Percentiles rank a stretch among this genome's conserved stretches.
Conservation (phyloP, 2,329 filamentous ascomycete genomes). For the Penicillium sp. region DNA sequence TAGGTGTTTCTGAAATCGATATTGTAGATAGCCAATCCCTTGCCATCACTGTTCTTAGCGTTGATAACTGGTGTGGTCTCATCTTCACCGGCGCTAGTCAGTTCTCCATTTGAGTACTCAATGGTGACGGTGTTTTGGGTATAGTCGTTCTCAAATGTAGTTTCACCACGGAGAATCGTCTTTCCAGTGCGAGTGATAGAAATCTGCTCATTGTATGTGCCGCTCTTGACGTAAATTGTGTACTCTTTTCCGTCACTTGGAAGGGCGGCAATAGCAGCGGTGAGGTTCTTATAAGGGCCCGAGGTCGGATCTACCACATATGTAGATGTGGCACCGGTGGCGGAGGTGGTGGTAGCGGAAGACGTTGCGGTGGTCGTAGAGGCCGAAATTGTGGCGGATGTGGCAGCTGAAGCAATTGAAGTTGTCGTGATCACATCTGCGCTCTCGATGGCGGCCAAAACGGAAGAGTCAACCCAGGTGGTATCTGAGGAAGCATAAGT, state of each 20-base stretch:
- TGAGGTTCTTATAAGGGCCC: conserved; percentile 44
- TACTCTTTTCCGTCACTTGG: conserved; percentile 43
- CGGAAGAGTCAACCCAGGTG: conserved; percentile 40
- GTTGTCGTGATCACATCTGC: conserved; percentile 28
- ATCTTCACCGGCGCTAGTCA: conserved; percentile 43
- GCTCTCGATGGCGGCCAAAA: conserved; percentile 34
- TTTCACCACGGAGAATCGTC: conserved; percentile 38
- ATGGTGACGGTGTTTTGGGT: conserved; percentile 40
- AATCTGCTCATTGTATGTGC: conserved; percentile 45
- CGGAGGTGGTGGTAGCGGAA: neutral
- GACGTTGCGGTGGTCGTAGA: neutral
- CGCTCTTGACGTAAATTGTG: conserved; percentile 43
- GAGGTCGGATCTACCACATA: conserved; percentile 16
- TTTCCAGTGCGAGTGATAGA: conserved; percentile 43
- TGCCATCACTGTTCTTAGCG: conserved; percentile 41
- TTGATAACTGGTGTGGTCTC: conserved; percentile 49
- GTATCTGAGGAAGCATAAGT: conserved; percentile 33
- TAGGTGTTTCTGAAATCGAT: conserved; percentile 35
- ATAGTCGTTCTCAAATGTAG: conserved; percentile 35
- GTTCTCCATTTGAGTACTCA: conserved; percentile 38
- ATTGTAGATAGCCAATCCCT: conserved; percentile 28
- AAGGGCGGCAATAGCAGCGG: conserved; percentile 46
- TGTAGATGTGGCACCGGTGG: neutral
- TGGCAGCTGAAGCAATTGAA: neutral
- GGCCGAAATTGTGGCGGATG: neutral